These are phyloP conservation scores for Mollisiaceae sp. DNA, from an alignment of 2,329 filamentous ascomycete genomes.

Conservation along the genomic window DNA sequence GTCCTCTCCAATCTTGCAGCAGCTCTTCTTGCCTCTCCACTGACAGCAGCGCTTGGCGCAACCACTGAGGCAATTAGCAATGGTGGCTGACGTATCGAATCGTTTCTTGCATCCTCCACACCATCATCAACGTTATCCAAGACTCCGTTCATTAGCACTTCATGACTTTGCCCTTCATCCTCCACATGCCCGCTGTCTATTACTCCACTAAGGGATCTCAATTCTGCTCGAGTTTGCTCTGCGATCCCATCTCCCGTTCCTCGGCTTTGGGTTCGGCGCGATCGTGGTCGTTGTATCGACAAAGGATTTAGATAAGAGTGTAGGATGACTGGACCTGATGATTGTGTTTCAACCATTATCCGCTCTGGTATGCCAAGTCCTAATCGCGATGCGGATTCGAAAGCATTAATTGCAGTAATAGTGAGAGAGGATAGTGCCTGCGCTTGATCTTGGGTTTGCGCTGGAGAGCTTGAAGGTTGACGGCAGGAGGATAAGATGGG, in stretches of 20 bases:
- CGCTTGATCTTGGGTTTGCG: conserved; percentile 39
- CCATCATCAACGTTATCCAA: conserved; percentile 8
- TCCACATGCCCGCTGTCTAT: conserved; percentile 24
- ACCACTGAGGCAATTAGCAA: conserved; percentile 61
- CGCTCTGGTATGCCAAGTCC: conserved; percentile 59
- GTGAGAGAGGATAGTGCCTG: conserved; percentile 59
- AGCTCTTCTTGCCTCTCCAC: conserved; percentile 57
- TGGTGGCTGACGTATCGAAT: conserved; percentile 46
- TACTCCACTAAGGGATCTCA: conserved; percentile 34
- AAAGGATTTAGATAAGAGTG: conserved; percentile 53
- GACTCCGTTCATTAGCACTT: conserved; percentile 28
- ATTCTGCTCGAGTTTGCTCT: conserved; percentile 33
- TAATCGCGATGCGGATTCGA: conserved; percentile 58
- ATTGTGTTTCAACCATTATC: conserved; percentile 62
- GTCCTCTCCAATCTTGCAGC: conserved; percentile 59
- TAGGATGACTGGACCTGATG: conserved; percentile 44
- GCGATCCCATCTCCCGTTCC: conserved; percentile 25
- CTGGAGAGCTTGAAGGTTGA: conserved; percentile 15
- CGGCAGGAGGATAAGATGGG: conserved; percentile 55
- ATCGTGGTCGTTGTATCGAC: conserved; percentile 19
- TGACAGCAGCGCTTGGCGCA: conserved; percentile 53
- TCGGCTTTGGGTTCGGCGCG: conserved; percentile 4
- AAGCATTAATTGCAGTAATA: conserved; percentile 56
- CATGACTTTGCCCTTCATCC: conserved; percentile 18
- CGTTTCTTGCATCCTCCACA: conserved; percentile 22